Percentiles rank a stretch among this genome's conserved stretches.
Conservation (phyloP, 768 basidiomycete genomes). For the Hirschioporus abietinus region DNA sequence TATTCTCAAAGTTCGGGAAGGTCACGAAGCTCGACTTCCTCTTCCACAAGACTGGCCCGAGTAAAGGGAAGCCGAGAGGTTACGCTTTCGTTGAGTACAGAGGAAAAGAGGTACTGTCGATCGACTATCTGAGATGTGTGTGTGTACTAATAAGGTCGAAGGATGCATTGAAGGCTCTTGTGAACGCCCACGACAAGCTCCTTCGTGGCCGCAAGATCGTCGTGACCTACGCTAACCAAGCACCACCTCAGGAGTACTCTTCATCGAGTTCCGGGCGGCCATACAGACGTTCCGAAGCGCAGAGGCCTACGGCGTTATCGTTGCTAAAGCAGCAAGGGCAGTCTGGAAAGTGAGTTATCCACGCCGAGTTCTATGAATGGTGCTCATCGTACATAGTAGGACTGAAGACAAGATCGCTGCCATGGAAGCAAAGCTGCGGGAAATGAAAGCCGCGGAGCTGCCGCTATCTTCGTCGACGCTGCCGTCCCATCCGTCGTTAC, state of each 20-base stretch:
- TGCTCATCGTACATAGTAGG: slow-evolving; percentile 30
- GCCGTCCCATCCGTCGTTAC: slow-evolving; percentile 23
- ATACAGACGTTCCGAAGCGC: slow-evolving; percentile 33
- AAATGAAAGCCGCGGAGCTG: slow-evolving; percentile 41
- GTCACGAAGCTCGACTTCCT: slow-evolving; percentile 90
- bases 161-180: slow-evolving; percentile 82
- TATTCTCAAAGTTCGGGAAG: slow-evolving; percentile 91
- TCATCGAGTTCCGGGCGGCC: slow-evolving; percentile 10
- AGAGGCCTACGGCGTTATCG: slow-evolving; percentile 81
- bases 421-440: slow-evolving; percentile 91
- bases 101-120: slow-evolving; percentile 65
- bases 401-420: slow-evolving; percentile 88
- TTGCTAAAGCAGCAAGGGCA: slow-evolving; percentile 63
- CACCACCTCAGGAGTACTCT: slow-evolving; percentile 33
- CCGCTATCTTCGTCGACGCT: background rate
- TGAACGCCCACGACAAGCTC: slow-evolving; percentile 68
- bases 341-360: slow-evolving; percentile 41
- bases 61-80: slow-evolving; percentile 90
- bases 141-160: slow-evolving; percentile 27
- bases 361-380: background rate
- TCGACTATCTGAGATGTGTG: slow-evolving; percentile 8
- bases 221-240: slow-evolving; percentile 92
- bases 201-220: slow-evolving; percentile 83
- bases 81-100: slow-evolving; percentile 92
- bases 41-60: slow-evolving; percentile 87